Evolutionary conservation across 2,329 filamentous ascomycete genomes (phyloP), one percentile per base, ranked within the genome.

Genomic region (Xylaria sp.): DNA sequence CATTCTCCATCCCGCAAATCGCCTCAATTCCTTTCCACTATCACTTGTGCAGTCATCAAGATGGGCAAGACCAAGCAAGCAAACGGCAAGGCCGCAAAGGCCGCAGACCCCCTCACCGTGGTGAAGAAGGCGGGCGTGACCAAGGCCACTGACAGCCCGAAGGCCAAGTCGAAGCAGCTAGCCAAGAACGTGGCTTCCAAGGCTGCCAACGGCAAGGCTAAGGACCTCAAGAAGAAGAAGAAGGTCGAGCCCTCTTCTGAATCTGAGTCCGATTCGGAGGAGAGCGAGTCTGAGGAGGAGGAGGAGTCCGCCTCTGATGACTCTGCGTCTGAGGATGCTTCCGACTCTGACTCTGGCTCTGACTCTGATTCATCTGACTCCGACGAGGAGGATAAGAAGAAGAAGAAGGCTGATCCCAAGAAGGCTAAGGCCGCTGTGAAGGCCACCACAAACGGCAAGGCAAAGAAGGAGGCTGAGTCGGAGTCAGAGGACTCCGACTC

Each of bases 11-110:
- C 32, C 8, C 15, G 7, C n/a, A 18, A 18, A 53, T 32, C 48
- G 32, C 32, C 48, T 36, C 28, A 53, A 34, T 57, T 25, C 45
- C 61, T 65, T 62, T 69, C 65, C 45, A 28, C 60, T 56, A 72
- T 71, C 69, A 28, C 52, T 60, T 52, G 15, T 39, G 7, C 55
- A 50, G 36, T 66, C 65, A 68, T 81, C 79, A 84, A 74, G 80
- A 91, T 91, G 89, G 88, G 84, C 80, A 91, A 91, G 82, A 82
- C 84, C 63, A 91, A 91, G 83, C 85, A 90, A 78, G 83, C 83
- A 79, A 88, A 88, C 81, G 76, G 77, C 76, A 87, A 81, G 77
- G 78, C 77, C 74, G 76, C 81, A 73, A 88, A 87, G 82, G 77
- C 84, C 76, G 80, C 82, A 76, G 84, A 85, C 77, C 78, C 82